These are phyloP conservation scores for Colletotrichum liriopes DNA, from an alignment of 2,329 filamentous ascomycete species.

Conservation along the genomic window DNA sequence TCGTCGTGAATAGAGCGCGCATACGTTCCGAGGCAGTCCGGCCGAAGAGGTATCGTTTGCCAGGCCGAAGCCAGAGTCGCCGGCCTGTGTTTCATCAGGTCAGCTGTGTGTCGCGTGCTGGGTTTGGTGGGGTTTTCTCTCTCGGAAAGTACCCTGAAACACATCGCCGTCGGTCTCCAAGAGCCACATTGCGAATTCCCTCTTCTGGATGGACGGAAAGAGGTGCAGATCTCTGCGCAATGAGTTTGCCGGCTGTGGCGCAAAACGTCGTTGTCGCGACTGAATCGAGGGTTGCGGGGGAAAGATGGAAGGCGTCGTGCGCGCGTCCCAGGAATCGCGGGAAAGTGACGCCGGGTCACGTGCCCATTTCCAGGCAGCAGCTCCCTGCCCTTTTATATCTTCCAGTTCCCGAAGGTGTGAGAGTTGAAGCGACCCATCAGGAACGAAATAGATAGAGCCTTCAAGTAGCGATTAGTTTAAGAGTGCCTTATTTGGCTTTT, in stretches of 20 bases:
- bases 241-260: neutral
- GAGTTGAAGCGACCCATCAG: neutral
- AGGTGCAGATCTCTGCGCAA: conserved; percentile 16
- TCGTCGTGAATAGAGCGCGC: conserved; percentile 41
- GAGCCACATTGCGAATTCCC: conserved; percentile 71
- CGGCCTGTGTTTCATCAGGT: conserved; percentile 49
- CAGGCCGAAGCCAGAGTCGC: conserved; percentile 87
- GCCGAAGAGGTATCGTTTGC: conserved; percentile 88
- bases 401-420: neutral
- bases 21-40: conserved; percentile 79
- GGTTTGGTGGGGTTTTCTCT: neutral
- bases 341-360: conserved; percentile 46
- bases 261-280: conserved; percentile 6
- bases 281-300: conserved; percentile 27
- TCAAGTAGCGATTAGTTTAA: too few species aligned
- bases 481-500: too few species aligned
- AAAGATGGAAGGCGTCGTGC: conserved; percentile 34
- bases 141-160: conserved; percentile 59
- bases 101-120: conserved; percentile 29
- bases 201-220: neutral
- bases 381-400: neutral
- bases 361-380: conserved; percentile 39
- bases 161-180: conserved; percentile 71
- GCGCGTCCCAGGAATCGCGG: conserved; percentile 28
- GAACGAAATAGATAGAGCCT: neutral